These are phyloP conservation scores for Podaxis sp. DNA, from an alignment of 768 basidiomycete species.

Conservation along the genomic window DNA sequence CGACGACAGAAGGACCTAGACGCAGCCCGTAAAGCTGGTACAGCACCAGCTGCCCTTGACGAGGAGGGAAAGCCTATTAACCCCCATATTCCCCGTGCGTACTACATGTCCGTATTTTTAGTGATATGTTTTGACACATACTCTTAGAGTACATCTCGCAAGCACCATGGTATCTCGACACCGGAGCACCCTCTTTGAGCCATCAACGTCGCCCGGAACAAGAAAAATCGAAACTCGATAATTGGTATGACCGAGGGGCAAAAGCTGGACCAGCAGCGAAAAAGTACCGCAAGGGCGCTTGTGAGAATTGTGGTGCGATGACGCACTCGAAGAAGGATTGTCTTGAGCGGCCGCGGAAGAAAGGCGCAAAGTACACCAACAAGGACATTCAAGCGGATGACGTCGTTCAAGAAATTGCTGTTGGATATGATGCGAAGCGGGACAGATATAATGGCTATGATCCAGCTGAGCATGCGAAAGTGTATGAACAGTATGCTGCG, in stretches of 20 bases:
- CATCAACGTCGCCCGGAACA: slow-evolving; percentile 87
- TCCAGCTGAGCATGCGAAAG: slow-evolving; percentile 73
- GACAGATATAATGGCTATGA: slow-evolving; percentile 99
- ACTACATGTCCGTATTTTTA: background rate
- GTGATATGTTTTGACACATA: slow-evolving; percentile 6
- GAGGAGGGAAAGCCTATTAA: slow-evolving; percentile 96
- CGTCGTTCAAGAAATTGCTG: slow-evolving; percentile 71
- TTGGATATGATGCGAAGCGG: slow-evolving; percentile 89
- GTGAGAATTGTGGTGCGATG: slow-evolving; percentile 98
- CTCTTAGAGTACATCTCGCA: slow-evolving; percentile 91
- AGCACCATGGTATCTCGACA: slow-evolving; percentile 98
- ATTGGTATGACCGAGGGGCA: slow-evolving; percentile 88
- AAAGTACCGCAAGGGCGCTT: slow-evolving; percentile 96
- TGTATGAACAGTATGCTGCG: slow-evolving; percentile 94
- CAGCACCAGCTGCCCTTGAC: slow-evolving; percentile 92
- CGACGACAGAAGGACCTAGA: slow-evolving; percentile 95
- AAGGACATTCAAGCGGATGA: slow-evolving; percentile 91
- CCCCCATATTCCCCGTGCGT: slow-evolving; percentile 95
- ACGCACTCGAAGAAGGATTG: slow-evolving; percentile 91
- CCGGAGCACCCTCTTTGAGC: slow-evolving; percentile 86
- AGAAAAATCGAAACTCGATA: slow-evolving; percentile 68
- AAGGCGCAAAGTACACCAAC: slow-evolving; percentile 91
- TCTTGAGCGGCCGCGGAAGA: slow-evolving; percentile 92
- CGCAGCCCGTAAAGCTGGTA: slow-evolving; percentile 97
- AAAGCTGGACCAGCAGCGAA: slow-evolving; percentile 89